Evolutionary conservation across 345 rosid species (phyloP), one percentile per base, ranked within the genome.

Genomic region (Clausena lansium): DNA sequence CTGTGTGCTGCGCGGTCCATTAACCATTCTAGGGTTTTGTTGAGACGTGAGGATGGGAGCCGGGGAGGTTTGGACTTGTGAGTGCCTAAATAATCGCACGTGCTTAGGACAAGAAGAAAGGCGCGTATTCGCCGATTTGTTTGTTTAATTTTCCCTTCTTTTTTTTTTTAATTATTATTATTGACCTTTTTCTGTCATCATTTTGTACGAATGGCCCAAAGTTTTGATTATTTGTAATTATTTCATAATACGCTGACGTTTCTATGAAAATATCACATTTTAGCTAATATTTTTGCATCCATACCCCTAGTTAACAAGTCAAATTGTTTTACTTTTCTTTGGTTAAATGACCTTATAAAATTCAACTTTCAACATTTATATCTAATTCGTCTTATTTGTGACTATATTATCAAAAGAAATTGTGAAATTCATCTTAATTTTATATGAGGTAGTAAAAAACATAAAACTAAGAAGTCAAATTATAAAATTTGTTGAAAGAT

Each of bases 121-220:
- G 70, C 61, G 70, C 17, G 77, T 30, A 50, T 2, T 74, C 70
- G 70, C 77, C 77, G 60, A 6, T 63, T 62, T 5, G 4, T 63
- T 47, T 19, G 27, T 63, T 39, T 28, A 41, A 35, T 58, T 58
- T 30, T 47, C 9, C 13, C 22, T 20, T 0, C 14, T 61, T 45
- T 27, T 45, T 9, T 41, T 9, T 41, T 9, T 4, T 52, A 14
- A 39, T 39, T 39, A 15, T 52, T 52, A 22, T 17, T 27, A 9
- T 20, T 9, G 1, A 39, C 36, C 32, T 28, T 62, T 62, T 41
- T 63, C 1, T 22, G n/a, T 62, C 50, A 3, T 2, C 13, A 22
- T 20, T 75, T 75, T 41, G 11, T 22, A 22, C 1, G 10, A 15
- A 17, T 17, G 4, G 6, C 70, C 70, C 32, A 20, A 10, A 2